Evolutionary conservation across 1,284 basidiomycete genomes (phyloP).

Genomic region (Rhodofomes roseus): DNA sequence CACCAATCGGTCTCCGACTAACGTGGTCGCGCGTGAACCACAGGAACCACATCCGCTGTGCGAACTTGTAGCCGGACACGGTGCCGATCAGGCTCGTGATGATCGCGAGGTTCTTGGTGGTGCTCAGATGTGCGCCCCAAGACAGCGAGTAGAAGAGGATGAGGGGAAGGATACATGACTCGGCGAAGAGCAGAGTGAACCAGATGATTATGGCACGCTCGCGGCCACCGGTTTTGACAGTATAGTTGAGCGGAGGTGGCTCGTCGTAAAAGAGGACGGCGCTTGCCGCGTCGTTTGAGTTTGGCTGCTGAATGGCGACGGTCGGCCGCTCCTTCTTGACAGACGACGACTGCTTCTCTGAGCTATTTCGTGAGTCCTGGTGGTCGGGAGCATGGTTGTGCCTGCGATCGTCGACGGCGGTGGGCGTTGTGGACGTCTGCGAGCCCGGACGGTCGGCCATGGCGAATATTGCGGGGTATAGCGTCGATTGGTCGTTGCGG

Average conservation of each 20-base stretch:
- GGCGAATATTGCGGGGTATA: neutral
- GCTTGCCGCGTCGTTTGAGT: neutral
- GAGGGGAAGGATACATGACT: conserved; percentile 30
- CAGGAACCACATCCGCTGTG: conserved; percentile 24
- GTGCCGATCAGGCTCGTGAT: conserved; percentile 31
- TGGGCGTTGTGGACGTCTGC: neutral
- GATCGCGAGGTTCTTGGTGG: conserved; percentile 31
- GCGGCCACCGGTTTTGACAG: conserved; percentile 18
- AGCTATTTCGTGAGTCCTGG: neutral
- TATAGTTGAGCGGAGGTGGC: conserved; percentile 29
- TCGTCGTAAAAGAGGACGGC: neutral
- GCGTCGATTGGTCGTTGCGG: neutral
- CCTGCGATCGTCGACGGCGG: neutral
- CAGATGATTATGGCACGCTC: conserved; percentile 25
- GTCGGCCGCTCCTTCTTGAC: neutral
- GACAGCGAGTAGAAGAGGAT: conserved; percentile 31
- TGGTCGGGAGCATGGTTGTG: neutral
- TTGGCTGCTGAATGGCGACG: neutral
- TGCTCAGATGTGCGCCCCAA: conserved; percentile 30
- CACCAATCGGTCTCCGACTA: conserved; percentile 26
- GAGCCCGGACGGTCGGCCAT: neutral
- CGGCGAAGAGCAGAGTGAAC: conserved; percentile 27
- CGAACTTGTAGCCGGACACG: conserved; percentile 29
- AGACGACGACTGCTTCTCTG: neutral
- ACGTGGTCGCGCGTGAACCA: conserved; percentile 25